Evolutionary conservation across 2,329 filamentous ascomycete genomes (phyloP).

Genomic region (Aspergillus felis): DNA sequence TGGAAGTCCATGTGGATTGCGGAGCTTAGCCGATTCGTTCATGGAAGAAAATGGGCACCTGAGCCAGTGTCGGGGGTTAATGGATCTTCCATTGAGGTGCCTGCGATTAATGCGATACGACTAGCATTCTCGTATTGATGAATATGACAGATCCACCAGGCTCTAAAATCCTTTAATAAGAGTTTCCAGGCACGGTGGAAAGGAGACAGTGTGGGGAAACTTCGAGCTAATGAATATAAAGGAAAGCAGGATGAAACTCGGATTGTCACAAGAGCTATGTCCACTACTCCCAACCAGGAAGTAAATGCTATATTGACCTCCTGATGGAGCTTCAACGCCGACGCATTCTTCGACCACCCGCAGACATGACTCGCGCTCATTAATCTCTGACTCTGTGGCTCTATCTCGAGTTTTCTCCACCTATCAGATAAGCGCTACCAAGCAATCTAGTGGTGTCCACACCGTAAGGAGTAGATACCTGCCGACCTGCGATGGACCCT

Average conservation of each 20-base stretch:
- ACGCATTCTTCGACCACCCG: background rate
- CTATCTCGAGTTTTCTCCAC: conserved; percentile 23
- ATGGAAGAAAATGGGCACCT: background rate
- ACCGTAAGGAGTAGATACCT: conserved; percentile 6
- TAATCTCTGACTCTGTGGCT: conserved; percentile 23
- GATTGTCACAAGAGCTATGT: conserved; percentile 25
- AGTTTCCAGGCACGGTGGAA: conserved; percentile 12
- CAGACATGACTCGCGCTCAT: conserved; percentile 16
- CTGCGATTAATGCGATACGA: background rate
- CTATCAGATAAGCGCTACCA: conserved; percentile 16
- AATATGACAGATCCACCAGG: background rate
- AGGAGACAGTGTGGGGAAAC: conserved; percentile 11
- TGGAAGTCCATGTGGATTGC: background rate
- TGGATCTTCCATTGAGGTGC: background rate
- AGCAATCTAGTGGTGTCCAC: conserved; percentile 16
- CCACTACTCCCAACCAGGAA: conserved; percentile 10
- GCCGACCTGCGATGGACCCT: conserved; percentile 12
- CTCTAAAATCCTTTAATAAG: background rate
- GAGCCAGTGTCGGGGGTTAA: background rate
- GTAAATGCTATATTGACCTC: conserved; percentile 2
- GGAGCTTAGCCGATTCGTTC: background rate
- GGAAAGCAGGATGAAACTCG: conserved; percentile 24
- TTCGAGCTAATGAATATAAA: conserved; percentile 8
- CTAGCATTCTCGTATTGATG: background rate
- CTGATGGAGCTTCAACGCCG: background rate